Evolutionary conservation across 1,284 basidiomycete genomes (phyloP).

Genomic region (Papiliotrema nemorosa): DNA sequence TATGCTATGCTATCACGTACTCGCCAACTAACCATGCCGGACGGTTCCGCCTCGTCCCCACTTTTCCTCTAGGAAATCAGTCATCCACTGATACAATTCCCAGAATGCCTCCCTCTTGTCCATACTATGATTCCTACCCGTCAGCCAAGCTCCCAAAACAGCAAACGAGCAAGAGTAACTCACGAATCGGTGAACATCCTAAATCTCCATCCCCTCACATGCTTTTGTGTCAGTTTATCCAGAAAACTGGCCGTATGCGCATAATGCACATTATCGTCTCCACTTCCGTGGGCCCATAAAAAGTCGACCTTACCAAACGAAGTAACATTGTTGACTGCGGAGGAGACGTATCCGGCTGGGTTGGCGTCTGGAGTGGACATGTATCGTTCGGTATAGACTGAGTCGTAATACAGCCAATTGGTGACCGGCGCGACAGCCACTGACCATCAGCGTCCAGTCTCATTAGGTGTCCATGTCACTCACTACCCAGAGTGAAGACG

Average conservation of each 20-base stretch:
- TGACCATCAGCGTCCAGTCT: background rate
- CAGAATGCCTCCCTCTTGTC: slow-evolving; percentile 66
- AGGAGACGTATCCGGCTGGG: slow-evolving; percentile 73
- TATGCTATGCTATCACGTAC: no score
- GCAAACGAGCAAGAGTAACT: slow-evolving; percentile 25
- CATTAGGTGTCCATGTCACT: slow-evolving; percentile 38
- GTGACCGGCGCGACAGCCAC: slow-evolving; percentile 58
- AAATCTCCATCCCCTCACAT: slow-evolving; percentile 77
- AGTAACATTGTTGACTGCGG: slow-evolving; percentile 77
- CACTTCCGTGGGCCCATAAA: slow-evolving; percentile 85
- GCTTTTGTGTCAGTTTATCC: slow-evolving; percentile 79
- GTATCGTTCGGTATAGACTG: slow-evolving; percentile 78
- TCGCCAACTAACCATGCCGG: slow-evolving; percentile 14
- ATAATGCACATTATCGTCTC: slow-evolving; percentile 91
- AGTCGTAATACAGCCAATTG: slow-evolving; percentile 77
- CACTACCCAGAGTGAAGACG: slow-evolving; percentile 81
- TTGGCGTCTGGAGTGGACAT: slow-evolving; percentile 81
- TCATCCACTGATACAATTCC: slow-evolving; percentile 85
- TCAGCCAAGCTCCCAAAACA: background rate
- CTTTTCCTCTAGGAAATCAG: slow-evolving; percentile 74
- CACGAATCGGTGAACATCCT: slow-evolving; percentile 95
- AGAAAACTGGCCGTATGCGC: slow-evolving; percentile 84
- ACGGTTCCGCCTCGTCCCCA: slow-evolving; percentile 78
- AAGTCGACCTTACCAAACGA: slow-evolving; percentile 71
- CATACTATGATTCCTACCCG: slow-evolving; percentile 73